Percentiles rank a stretch among this genome's conserved stretches.
Conservation (phyloP, 1,284 basidiomycete species). For the Anthracocystis walkeri region DNA sequence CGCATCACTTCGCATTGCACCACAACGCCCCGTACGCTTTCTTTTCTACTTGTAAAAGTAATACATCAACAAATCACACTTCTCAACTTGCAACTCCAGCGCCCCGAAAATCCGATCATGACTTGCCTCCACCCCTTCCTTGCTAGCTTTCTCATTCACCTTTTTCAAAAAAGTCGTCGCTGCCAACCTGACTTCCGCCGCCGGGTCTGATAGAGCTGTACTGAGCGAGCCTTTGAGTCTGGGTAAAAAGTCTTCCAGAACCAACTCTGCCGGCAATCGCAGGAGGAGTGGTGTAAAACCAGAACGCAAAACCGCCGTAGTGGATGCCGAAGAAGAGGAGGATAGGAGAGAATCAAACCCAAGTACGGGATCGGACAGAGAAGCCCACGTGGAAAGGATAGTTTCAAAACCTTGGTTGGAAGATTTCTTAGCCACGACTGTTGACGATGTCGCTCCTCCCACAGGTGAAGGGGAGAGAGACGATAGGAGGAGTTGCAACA, state of each 20-base stretch:
- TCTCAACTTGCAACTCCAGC: conserved; percentile 13
- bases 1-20: too few relatives aligned
- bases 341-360: conserved; percentile 38
- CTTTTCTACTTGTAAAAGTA: conserved; percentile 47
- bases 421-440: conserved; percentile 33
- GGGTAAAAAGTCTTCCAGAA: conserved; percentile 57
- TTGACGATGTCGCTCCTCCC: background rate
- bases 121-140: conserved; percentile 6
- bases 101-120: conserved; percentile 33
- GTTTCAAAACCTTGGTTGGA: conserved; percentile 31
- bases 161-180: conserved; percentile 30
- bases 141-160: conserved; percentile 14
- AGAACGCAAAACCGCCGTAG: conserved; percentile 1
- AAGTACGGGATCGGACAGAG: conserved; percentile 44
- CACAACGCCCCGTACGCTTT: too few relatives aligned
- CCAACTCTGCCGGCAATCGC: conserved; percentile 48
- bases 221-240: background rate
- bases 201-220: background rate
- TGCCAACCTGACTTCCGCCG: conserved; percentile 11
- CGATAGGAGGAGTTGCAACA: conserved; percentile 20
- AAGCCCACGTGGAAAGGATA: conserved; percentile 27
- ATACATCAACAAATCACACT: conserved; percentile 54
- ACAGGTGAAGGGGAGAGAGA: background rate
- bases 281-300: conserved; percentile 32
- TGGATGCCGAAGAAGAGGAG: background rate